phyloP scores from a whole-genome alignment of 1,284 basidiomycete genomes.

The Heimioporus retisporus region DNA sequence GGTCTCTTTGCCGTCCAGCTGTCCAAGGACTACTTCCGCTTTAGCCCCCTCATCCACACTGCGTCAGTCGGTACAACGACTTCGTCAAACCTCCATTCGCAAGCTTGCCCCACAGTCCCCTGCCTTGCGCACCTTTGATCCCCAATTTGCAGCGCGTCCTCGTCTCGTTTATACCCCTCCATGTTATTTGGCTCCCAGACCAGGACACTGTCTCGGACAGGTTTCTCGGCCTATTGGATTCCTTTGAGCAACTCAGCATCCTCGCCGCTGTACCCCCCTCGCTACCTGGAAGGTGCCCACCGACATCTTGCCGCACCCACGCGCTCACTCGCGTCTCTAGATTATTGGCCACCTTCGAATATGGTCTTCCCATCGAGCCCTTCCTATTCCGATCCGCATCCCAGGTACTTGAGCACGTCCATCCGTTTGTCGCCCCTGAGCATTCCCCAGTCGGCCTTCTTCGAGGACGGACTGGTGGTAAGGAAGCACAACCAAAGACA shows the following conservation, averaged over 20 bases:
- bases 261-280: slow-evolving; percentile 58
- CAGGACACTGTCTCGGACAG: slow-evolving; percentile 64
- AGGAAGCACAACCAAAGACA: slow-evolving; percentile 60
- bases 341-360: slow-evolving; percentile 59
- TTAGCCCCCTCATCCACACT: slow-evolving; percentile 25
- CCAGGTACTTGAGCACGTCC: slow-evolving; percentile 53
- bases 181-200: slow-evolving; percentile 64
- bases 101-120: slow-evolving; percentile 57
- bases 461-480: slow-evolving; percentile 64
- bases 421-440: slow-evolving; percentile 13
- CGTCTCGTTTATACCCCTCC: slow-evolving; percentile 80
- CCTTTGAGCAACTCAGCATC: slow-evolving; percentile 63
- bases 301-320: background rate
- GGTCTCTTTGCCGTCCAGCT: slow-evolving; percentile 57
- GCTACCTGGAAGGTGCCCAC: slow-evolving; percentile 69
- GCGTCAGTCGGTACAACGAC: slow-evolving; percentile 34
- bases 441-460: slow-evolving; percentile 63
- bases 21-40: slow-evolving; percentile 36
- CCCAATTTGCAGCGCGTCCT: slow-evolving; percentile 76
- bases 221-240: slow-evolving; percentile 62
- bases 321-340: slow-evolving; percentile 43
- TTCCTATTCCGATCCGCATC: slow-evolving; percentile 70
- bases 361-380: slow-evolving; percentile 54
- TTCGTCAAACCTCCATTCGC: slow-evolving; percentile 34
- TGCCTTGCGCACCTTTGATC: slow-evolving; percentile 71